Evolutionary conservation across 306 rosid species (phyloP), one percentile per base, ranked within the genome.

Genomic region (Casuarina equisetifolia): DNA sequence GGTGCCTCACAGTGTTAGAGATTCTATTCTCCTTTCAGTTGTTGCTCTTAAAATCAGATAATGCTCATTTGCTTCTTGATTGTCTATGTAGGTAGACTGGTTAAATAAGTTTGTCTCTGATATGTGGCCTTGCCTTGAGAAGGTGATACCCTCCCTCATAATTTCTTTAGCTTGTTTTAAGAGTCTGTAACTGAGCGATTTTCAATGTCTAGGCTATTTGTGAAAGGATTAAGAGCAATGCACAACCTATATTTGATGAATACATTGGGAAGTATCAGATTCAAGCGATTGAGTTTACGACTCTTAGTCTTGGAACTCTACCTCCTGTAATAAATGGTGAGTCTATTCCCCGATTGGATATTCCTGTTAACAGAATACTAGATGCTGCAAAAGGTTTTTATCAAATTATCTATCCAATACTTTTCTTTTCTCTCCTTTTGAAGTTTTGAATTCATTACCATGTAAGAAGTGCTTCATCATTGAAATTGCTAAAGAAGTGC

Each of bases 81-180:
- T 70, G 71, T 69, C 76, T 80, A 19, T 76, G 78, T 88, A 94
- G 98, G 90, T 92, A 54, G 98, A 94, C 51, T 94, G 98, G 98
- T 59, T 94, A 77, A 94, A 94, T 84, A 87, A 82, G 62, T 84
- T 92, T 88, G 58, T 90, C 49, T 44, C 52, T 20, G 82, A 83
- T 70, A 80, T 90, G 91, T 94, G 98, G 98, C 98, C 97, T 79
- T 92, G 74, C 86, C 87, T 94, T 36, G 94, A 92, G 70, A 86
- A 87, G 97, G 98, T 94, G 72, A 55, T 79, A 12, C 17, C 12
- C 50, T 40, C 43, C 13, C 69, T 49, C 13, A 45, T 44, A 19
- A 59, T 73, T 40, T 20, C 51, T 61, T 16, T 76, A 44, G 42
- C 52, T 71, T 40, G 6, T 10, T 66, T 25, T 66, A 36, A 13